phyloP scores from a whole-genome alignment of 192 early-diverging fungal species.

The Linnemannia exigua region DNA sequence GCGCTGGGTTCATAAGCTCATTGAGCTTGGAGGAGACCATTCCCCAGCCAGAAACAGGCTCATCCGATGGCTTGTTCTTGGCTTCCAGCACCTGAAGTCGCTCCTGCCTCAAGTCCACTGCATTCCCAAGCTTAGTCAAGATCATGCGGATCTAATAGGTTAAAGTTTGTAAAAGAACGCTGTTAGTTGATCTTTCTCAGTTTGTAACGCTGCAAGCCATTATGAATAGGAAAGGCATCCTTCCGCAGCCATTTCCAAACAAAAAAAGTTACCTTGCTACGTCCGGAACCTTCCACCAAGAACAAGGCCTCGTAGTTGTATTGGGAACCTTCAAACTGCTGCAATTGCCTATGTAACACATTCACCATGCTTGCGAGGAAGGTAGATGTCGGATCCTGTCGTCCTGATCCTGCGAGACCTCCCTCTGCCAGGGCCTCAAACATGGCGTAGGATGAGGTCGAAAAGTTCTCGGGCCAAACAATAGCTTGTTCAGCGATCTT shows the following conservation, averaged over 20 bases:
- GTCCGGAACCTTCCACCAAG: conserved; percentile 36
- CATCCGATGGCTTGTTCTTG: conserved; percentile 26
- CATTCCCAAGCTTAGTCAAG: conserved; percentile 52
- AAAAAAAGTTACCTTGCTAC: conserved; percentile 24
- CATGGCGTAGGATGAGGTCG: conserved; percentile 26
- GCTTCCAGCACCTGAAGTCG: conserved; percentile 23
- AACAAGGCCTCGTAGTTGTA: conserved; percentile 48
- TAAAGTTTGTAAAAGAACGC: neutral
- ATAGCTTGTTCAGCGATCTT: conserved; percentile 50
- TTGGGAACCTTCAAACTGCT: conserved; percentile 39
- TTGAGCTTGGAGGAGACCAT: conserved; percentile 11
- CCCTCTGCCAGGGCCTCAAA: conserved; percentile 37
- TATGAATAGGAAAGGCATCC: neutral
- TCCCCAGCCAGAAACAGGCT: neutral
- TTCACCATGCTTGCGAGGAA: conserved; percentile 36
- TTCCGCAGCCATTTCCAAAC: no score
- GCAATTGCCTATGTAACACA: conserved; percentile 26
- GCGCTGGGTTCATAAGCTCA: conserved; percentile 21
- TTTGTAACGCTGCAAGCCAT: no score
- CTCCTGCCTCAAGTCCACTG: conserved; percentile 36
- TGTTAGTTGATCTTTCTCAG: no score
- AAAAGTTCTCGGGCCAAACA: conserved; percentile 45
- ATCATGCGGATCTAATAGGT: conserved; percentile 36
- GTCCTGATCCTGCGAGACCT: neutral
- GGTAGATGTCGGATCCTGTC: conserved; percentile 34